These are phyloP conservation scores for Durusdinium trenchii DNA, from an alignment of 73 alveolate species.

Conservation along the genomic window DNA sequence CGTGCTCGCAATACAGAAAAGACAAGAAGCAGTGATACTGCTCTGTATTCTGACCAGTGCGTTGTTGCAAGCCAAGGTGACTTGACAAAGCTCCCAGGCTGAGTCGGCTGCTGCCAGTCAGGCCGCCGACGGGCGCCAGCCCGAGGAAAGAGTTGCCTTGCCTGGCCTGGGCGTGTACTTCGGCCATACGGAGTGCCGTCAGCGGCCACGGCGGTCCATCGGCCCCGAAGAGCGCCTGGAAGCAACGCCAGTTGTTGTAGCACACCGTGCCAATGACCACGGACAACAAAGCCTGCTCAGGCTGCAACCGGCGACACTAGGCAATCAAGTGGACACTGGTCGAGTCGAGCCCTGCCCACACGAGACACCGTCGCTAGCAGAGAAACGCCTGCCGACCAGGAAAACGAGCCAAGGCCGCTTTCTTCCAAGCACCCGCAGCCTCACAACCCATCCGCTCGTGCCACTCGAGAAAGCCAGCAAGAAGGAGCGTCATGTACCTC, in stretches of 20 bases:
- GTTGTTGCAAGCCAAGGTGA: not conserved
- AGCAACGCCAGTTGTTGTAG: not conserved
- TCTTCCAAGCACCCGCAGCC: not conserved
- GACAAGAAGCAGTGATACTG: not conserved
- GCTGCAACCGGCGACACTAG: not conserved
- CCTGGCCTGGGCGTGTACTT: not conserved
- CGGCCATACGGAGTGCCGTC: not conserved
- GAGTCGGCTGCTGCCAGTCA: constrained; percentile 6
- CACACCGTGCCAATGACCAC: not conserved
- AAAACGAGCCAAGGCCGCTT: not conserved
- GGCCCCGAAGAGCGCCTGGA: not conserved
- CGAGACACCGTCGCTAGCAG: not conserved
- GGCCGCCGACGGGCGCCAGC: not conserved
- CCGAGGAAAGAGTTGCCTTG: not conserved
- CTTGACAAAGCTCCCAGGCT: not conserved
- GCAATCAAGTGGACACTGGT: not conserved
- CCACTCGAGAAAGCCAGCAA: not conserved
- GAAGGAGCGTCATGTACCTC: not conserved
- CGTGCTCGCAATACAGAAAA: not conserved
- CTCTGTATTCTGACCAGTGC: not conserved
- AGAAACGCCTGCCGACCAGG: not conserved
- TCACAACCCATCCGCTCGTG: not conserved
- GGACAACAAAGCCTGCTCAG: not conserved
- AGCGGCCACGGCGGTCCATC: not conserved
- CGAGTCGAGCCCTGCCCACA: not conserved